A percentile compares a stretch with the other conserved stretches of the same genome.
phyloP scores from a whole-genome alignment of 2,329 filamentous ascomycete species.

The Paradendryphiella salina region DNA sequence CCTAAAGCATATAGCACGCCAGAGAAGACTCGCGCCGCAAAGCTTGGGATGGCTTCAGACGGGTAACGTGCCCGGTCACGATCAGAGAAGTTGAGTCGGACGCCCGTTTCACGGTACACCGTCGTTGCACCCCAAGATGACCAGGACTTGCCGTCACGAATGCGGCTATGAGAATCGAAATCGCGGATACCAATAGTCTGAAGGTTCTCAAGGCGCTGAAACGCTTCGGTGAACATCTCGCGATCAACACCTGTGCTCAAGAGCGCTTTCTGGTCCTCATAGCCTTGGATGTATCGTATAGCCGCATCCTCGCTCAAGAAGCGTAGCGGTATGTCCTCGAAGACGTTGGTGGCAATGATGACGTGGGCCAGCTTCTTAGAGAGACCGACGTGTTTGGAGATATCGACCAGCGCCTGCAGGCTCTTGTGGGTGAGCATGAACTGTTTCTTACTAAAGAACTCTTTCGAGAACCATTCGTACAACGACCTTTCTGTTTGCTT shows the following conservation, averaged over 20 bases:
- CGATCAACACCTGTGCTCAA: conserved; percentile 53
- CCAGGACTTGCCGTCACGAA: conserved; percentile 58
- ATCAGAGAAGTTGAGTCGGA: conserved; percentile 18
- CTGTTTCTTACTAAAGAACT: conserved; percentile 68
- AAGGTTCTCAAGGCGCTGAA: conserved; percentile 59
- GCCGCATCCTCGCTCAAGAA: conserved; percentile 21
- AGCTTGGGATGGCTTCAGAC: conserved; percentile 10
- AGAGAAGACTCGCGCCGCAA: conserved; percentile 24
- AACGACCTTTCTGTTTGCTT: conserved; percentile 58
- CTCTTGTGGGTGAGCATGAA: conserved; percentile 66
- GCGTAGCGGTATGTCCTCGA: conserved; percentile 18
- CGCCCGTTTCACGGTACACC: conserved; percentile 44
- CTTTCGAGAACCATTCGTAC: conserved; percentile 60
- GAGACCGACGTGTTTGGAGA: conserved; percentile 47
- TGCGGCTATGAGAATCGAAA: conserved; percentile 56
- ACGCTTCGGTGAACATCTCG: conserved; percentile 61
- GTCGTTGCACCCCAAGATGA: conserved; percentile 58
- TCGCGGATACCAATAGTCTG: conserved; percentile 63
- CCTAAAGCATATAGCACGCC: conserved; percentile 29
- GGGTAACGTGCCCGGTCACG: conserved; percentile 4
- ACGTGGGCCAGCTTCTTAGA: conserved; percentile 52
- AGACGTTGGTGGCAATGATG: conserved; percentile 54
- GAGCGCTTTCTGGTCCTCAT: conserved; percentile 33
- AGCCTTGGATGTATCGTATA: conserved; percentile 24
- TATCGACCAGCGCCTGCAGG: conserved; percentile 55